phyloP scores from a whole-genome alignment of 1,284 basidiomycete species.

The Flammula alnicola region DNA sequence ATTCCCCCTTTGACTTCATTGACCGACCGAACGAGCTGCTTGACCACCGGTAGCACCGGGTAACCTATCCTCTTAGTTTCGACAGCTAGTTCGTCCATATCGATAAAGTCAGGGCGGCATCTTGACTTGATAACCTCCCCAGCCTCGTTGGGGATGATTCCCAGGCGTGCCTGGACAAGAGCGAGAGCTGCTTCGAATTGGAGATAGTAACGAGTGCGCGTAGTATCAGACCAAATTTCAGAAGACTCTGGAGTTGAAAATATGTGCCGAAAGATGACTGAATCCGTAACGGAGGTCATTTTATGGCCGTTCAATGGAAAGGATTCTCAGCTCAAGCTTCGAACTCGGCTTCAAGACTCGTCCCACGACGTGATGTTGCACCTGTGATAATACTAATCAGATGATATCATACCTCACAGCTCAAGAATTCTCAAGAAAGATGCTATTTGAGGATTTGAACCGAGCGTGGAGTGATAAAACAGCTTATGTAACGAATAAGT shows the following conservation, averaged over 20 bases:
- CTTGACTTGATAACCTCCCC: slow-evolving; percentile 37
- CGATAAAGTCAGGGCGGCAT: slow-evolving; percentile 40
- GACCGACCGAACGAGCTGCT: slow-evolving; percentile 43
- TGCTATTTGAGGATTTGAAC: no score
- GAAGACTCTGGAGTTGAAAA: slow-evolving; percentile 43
- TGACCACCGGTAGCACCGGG: slow-evolving; percentile 46
- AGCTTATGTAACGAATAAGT: no score
- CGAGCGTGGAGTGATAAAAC: no score
- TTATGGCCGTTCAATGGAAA: background rate
- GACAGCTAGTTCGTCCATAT: slow-evolving; percentile 40
- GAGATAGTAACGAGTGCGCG: slow-evolving; percentile 43
- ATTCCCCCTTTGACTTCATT: slow-evolving; percentile 38
- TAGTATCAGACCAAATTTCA: slow-evolving; percentile 45
- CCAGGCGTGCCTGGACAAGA: slow-evolving; percentile 38
- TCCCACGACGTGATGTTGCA: no score
- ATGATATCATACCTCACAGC: no score
- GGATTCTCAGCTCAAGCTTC: no score
- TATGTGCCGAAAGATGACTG: slow-evolving; percentile 40
- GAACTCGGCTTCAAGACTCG: no score
- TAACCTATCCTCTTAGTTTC: slow-evolving; percentile 48
- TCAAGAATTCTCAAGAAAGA: no score
- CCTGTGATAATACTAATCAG: no score
- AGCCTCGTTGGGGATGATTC: slow-evolving; percentile 43
- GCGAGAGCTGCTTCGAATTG: slow-evolving; percentile 45
- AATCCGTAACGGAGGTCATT: slow-evolving; percentile 38